Conservation (phyloP, 192 early-diverging fungal species). For the Blastocladiella britannica region DNA sequence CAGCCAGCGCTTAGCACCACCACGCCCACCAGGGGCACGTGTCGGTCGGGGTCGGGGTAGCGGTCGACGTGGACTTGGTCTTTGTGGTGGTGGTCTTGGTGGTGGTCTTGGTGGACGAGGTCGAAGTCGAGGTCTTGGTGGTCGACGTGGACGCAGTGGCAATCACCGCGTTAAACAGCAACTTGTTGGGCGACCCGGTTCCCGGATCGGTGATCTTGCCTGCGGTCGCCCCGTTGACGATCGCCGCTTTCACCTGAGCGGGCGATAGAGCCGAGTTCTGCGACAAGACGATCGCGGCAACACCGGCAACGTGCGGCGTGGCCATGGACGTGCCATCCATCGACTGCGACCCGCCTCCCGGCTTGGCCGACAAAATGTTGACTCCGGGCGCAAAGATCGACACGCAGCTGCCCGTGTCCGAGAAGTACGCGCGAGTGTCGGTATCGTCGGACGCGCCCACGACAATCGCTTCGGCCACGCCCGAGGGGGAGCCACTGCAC, state of each 20-base stretch:
- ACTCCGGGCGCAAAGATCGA: constrained; percentile 38
- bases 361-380: constrained; percentile 22
- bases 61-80: too few relatives aligned
- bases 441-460: constrained; percentile 31
- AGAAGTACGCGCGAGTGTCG: constrained; percentile 31
- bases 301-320: constrained; percentile 29
- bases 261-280: neutral
- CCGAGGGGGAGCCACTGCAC: constrained; percentile 29
- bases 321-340: constrained; percentile 41
- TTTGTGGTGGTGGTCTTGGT: too few relatives aligned
- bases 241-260: neutral
- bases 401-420: constrained; percentile 32
- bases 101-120: too few relatives aligned
- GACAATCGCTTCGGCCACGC: constrained; percentile 14
- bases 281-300: constrained; percentile 17
- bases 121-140: too few relatives aligned
- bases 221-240: neutral
- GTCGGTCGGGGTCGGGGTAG: too few relatives aligned
- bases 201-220: neutral
- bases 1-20: too few relatives aligned
- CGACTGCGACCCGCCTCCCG: constrained; percentile 20
- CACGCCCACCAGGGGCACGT: too few relatives aligned
- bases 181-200: neutral
- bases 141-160: too few relatives aligned
- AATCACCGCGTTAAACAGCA: too few relatives aligned